A percentile compares a stretch with the other conserved stretches of the same genome.
These are phyloP conservation scores for Fulvia fulva DNA, from an alignment of 2,329 filamentous ascomycete genomes.

Conservation along the genomic window DNA sequence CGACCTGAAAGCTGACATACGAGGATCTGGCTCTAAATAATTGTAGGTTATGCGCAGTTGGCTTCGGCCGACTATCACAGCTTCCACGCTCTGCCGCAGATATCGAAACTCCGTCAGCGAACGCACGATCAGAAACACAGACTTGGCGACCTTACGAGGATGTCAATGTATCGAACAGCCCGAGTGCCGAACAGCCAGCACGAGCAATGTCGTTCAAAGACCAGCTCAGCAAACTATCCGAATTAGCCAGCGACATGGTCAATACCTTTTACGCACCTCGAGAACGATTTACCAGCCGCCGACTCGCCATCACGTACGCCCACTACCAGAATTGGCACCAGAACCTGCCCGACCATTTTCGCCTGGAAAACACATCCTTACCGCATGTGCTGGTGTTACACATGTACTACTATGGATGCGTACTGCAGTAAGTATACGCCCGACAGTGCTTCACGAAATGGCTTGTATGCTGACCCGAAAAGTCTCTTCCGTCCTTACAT, in stretches of 20 bases:
- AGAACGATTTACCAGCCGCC: slow-evolving; percentile 59
- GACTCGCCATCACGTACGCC: slow-evolving; percentile 61
- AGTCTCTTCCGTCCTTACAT: slow-evolving; percentile 71
- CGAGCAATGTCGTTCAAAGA: slow-evolving; percentile 44
- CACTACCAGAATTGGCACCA: slow-evolving; percentile 71
- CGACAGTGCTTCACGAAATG: neutral
- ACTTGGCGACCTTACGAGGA: slow-evolving; percentile 38
- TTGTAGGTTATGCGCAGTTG: slow-evolving; percentile 43
- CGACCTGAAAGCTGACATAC: neutral
- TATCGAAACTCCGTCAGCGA: slow-evolving; percentile 43
- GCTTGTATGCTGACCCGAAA: slow-evolving; percentile 55
- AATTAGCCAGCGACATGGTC: slow-evolving; percentile 68
- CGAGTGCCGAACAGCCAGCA: slow-evolving; percentile 64
- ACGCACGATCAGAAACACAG: slow-evolving; percentile 29
- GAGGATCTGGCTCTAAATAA: slow-evolving; percentile 8
- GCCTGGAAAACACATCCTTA: slow-evolving; percentile 65
- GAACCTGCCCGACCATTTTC: slow-evolving; percentile 60
- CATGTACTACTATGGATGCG: slow-evolving; percentile 36
- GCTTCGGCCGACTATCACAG: slow-evolving; percentile 46
- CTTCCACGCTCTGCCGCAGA: slow-evolving; percentile 48
- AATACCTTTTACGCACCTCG: slow-evolving; percentile 70
- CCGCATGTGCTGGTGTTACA: slow-evolving; percentile 66
- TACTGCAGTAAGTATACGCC: slow-evolving; percentile 56
- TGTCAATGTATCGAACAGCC: slow-evolving; percentile 42
- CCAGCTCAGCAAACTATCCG: slow-evolving; percentile 66